Percentiles rank a stretch among this genome's conserved stretches.
These are phyloP conservation scores for Diaporthe amygdali DNA, from an alignment of 2,329 filamentous ascomycete genomes.

Conservation along the genomic window DNA sequence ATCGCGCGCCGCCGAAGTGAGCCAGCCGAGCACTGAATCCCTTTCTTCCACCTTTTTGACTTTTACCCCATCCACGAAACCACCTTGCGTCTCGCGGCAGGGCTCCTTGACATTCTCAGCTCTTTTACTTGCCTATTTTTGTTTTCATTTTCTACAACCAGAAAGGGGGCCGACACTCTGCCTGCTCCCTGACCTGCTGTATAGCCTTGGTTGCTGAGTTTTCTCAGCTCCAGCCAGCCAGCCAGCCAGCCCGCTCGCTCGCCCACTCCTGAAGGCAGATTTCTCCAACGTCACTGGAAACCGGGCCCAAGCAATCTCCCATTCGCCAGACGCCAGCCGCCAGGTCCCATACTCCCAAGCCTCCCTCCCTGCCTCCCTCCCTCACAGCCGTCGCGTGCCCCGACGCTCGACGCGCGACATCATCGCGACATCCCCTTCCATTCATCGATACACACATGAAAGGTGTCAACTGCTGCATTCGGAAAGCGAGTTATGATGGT, in stretches of 20 bases:
- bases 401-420: constrained; percentile 24
- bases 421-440: constrained; percentile 18
- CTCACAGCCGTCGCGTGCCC: constrained; percentile 24
- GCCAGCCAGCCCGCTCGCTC: not conserved
- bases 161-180: not conserved
- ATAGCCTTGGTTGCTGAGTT: constrained; percentile 7
- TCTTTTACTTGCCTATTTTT: constrained; percentile 15
- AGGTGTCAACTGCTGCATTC: constrained; percentile 38
- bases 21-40: constrained; percentile 10
- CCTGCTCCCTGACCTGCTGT: constrained; percentile 7
- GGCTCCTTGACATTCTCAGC: constrained; percentile 9
- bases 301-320: constrained; percentile 18
- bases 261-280: constrained; percentile 9
- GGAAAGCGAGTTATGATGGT: constrained; percentile 59
- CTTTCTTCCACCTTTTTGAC: constrained; percentile 17
- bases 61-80: constrained; percentile 16
- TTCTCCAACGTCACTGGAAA: constrained; percentile 9
- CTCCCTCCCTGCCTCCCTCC: constrained; percentile 1
- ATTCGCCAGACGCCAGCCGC: constrained; percentile 15
- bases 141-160: constrained; percentile 3
- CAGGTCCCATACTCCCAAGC: constrained; percentile 10
- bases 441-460: constrained; percentile 38
- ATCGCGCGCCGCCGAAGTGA: constrained; percentile 2
- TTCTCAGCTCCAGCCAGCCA: constrained; percentile 11
- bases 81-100: constrained; percentile 7